These are phyloP conservation scores for Rhynchosporium graminicola DNA, from an alignment of 2,329 filamentous ascomycete species.

Conservation along the genomic window DNA sequence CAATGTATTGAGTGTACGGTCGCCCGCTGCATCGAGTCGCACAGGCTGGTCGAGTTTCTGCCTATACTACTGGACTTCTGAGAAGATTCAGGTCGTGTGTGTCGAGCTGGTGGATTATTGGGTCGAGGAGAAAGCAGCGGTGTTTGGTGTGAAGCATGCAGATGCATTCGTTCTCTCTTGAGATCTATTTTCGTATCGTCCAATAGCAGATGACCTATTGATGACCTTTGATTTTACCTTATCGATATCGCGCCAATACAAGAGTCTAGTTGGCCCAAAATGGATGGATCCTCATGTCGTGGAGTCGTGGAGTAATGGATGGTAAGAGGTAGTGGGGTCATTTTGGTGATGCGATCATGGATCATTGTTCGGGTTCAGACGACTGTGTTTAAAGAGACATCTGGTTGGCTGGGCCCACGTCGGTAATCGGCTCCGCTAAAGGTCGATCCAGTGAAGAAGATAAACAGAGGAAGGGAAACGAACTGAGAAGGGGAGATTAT, in stretches of 20 bases:
- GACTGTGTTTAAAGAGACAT: background rate
- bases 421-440: background rate
- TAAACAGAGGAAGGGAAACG: too few relatives aligned
- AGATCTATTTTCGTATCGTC: too few relatives aligned
- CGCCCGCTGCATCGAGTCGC: background rate
- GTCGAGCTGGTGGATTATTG: background rate
- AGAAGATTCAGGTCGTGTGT: constrained; percentile 1
- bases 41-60: background rate
- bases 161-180: background rate
- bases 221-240: too few relatives aligned
- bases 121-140: background rate
- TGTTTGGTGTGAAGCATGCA: background rate
- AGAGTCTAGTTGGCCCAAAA: background rate
- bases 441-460: too few relatives aligned
- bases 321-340: background rate
- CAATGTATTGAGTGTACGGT: background rate
- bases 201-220: too few relatives aligned
- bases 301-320: background rate
- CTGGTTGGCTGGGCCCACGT: background rate
- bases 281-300: background rate
- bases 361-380: background rate
- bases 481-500: too few relatives aligned
- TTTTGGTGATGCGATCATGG: constrained; percentile 9
- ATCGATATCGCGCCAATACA: background rate
- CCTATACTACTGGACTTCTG: background rate